These are phyloP conservation scores for Didymella segeticola DNA, from an alignment of 2,329 filamentous ascomycete species.

Conservation along the genomic window DNA sequence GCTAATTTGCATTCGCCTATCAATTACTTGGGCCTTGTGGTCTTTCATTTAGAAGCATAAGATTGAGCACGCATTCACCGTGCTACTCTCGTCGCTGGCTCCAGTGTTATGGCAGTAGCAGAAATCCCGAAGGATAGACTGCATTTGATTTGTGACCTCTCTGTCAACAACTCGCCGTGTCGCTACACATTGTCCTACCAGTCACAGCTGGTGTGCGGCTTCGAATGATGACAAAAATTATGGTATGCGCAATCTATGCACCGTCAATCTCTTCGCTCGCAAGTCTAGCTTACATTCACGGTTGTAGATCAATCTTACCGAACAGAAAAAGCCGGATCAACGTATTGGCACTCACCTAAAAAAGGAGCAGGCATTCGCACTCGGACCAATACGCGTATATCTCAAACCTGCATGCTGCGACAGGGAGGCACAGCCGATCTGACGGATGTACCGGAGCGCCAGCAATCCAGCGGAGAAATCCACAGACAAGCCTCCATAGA, in stretches of 20 bases:
- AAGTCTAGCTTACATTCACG: background rate
- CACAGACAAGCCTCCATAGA: background rate
- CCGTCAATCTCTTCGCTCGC: background rate
- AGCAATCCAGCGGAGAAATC: constrained; percentile 2
- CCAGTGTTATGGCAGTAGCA: too few species aligned
- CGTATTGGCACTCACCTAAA: background rate
- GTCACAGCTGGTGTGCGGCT: too few species aligned
- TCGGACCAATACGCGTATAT: background rate
- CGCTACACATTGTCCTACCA: too few species aligned
- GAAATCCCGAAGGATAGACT: too few species aligned
- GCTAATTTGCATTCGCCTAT: too few species aligned
- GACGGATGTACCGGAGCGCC: constrained; percentile 1
- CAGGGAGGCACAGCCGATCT: background rate
- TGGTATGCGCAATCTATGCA: too few species aligned
- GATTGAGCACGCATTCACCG: too few species aligned
- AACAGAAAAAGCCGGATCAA: background rate
- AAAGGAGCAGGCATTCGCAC: background rate
- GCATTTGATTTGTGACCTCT: too few species aligned
- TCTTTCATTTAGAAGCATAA: too few species aligned
- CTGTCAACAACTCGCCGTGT: background rate
- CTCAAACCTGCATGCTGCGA: background rate
- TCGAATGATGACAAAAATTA: too few species aligned
- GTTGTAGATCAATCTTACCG: background rate
- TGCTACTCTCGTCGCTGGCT: too few species aligned
- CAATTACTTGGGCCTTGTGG: too few species aligned